phyloP scores from a whole-genome alignment of 192 early-diverging fungal species.

The Spizellomyces punctatus region DNA sequence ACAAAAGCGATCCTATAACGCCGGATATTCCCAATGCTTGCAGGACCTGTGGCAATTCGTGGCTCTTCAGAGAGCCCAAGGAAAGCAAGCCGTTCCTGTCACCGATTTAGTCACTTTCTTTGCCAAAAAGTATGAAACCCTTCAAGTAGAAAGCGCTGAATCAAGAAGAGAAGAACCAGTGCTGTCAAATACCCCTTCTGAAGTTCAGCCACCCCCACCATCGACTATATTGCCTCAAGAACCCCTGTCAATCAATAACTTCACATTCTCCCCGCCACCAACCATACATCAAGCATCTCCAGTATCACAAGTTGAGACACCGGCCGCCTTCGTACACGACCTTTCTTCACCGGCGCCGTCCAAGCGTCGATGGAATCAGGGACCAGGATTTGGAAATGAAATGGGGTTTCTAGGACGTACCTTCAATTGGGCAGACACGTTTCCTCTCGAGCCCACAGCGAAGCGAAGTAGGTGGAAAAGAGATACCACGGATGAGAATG shows the following conservation, averaged over 20 bases:
- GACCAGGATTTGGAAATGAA: background rate
- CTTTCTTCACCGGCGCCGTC: background rate
- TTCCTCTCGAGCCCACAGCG: conserved; percentile 1
- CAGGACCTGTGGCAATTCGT: conserved; percentile 41
- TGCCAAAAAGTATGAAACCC: conserved; percentile 19
- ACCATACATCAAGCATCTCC: background rate
- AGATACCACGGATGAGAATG: background rate
- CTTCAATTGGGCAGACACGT: conserved; percentile 22
- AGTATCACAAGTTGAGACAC: conserved; percentile 9
- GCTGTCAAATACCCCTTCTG: too few species aligned
- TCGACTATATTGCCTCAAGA: background rate
- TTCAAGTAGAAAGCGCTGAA: background rate
- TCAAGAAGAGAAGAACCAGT: background rate
- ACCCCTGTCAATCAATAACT: background rate
- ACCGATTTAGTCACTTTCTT: conserved; percentile 20
- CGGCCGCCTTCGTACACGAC: background rate
- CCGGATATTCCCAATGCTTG: conserved; percentile 45
- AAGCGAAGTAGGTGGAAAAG: conserved; percentile 14
- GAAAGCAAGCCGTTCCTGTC: conserved; percentile 6
- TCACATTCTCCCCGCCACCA: conserved; percentile 2
- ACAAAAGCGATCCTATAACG: conserved; percentile 33
- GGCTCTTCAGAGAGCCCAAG: conserved; percentile 15
- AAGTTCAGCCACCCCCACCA: background rate
- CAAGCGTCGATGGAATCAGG: conserved; percentile 4
- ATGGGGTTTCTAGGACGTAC: background rate